Evolutionary conservation across 768 basidiomycete genomes (phyloP), one percentile per base, ranked within the genome.

Genomic region (Rhodotorula graminis): DNA sequence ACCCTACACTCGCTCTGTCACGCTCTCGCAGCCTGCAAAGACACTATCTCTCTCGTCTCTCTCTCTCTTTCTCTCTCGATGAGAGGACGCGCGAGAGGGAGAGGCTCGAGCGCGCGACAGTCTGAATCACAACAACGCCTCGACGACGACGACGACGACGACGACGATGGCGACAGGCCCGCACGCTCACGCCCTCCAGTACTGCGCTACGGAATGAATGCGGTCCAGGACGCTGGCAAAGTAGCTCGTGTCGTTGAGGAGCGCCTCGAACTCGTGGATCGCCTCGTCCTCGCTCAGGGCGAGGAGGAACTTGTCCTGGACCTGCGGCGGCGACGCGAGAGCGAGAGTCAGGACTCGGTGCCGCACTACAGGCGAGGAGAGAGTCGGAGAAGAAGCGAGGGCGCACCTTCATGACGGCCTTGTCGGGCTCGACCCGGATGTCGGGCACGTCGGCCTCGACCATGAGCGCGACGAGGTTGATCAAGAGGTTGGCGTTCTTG

Each of bases 361-460:
- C 29, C 3, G 9, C 15, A 47, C 46, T 3, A 15, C 15, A 14
- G 3, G 47, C 11, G 23, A 52, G 50, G 12, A 52, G 40, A 19
- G 14, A 47, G 59, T 27, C 46, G 19, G 23, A 8, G 6, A 52
- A 29, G 14, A 19, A 23, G 21, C 23, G 27, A 12, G 27, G 7
- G 15, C 80, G 71, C 65, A 83, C 83, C 81, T 84, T 84, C 75
- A 80, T 80, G 11, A 84, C 83, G 2, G 83, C 83, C 78, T 83
- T 83, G 71, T 84, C 83, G 5, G 83, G 83, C 75, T 83, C 83
- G 12, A 83, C 89, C 80, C 93, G 93, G 85, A 99, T 95, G 78
- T 98, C 95, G 23, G 93, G 93, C 59, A 99, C 95, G 76, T 95
- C 94, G 7, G 93, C 94, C 76, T 97, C 93, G 16, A 93, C 89